Conservation (phyloP, 345 rosid species). For the Rubroshorea leprosula region DNA sequence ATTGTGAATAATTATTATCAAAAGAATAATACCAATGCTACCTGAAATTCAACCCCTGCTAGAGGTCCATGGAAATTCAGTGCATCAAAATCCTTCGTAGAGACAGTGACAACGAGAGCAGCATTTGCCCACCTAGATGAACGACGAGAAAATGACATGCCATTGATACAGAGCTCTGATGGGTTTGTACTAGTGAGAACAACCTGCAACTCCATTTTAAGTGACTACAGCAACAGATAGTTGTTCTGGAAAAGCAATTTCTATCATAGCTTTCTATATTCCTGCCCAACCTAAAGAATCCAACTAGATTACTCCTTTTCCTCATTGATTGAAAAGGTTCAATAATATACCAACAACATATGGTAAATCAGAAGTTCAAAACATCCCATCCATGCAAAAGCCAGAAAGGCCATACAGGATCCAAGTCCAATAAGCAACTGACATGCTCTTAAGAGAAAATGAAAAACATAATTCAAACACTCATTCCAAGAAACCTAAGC, state of each 20-base stretch:
- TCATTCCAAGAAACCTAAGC: constrained; percentile 3
- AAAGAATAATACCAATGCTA: constrained; percentile 17
- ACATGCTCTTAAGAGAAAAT: neutral
- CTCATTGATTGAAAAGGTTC: no score
- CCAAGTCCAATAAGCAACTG: neutral
- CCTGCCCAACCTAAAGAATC: neutral
- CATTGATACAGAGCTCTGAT: constrained; percentile 84
- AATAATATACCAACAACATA: no score
- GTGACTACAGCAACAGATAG: neutral
- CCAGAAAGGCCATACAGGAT: neutral
- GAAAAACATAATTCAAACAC: neutral
- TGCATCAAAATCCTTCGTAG: constrained; percentile 59
- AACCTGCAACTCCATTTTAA: constrained; percentile 42
- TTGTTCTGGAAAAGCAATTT: neutral
- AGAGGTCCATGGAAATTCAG: constrained; percentile 73
- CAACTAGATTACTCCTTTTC: no score
- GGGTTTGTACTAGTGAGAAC: constrained; percentile 87
- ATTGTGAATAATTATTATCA: no score
- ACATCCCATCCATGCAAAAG: neutral
- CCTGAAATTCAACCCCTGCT: constrained; percentile 94
- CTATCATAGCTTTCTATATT: constrained; percentile 7
- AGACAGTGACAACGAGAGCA: constrained; percentile 77
- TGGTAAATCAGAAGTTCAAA: constrained; percentile 6
- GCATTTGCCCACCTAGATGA: constrained; percentile 98
- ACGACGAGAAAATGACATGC: constrained; percentile 96